Percentiles rank a stretch among this genome's conserved stretches.
These are phyloP conservation scores for Infundibulicybe gibba DNA, from an alignment of 768 basidiomycete species.

Conservation along the genomic window DNA sequence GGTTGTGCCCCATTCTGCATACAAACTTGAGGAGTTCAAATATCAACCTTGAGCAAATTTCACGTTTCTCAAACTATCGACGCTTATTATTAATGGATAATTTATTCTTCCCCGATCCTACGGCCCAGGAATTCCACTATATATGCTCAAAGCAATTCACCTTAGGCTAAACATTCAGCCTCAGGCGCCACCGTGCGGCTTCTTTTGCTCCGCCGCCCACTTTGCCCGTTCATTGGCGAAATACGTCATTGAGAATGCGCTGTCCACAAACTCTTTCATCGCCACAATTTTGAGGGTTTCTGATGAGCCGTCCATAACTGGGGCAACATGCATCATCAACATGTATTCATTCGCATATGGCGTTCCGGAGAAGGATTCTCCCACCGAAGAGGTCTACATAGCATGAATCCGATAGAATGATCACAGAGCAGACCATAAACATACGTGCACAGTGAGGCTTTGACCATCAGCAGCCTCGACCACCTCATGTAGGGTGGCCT, in stretches of 20 bases:
- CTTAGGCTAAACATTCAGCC: too few relatives aligned
- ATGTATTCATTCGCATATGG: slow-evolving; percentile 20
- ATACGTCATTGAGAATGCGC: slow-evolving; percentile 16
- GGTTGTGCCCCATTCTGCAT: too few relatives aligned
- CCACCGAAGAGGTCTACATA: slow-evolving; percentile 23
- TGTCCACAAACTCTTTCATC: slow-evolving; percentile 30
- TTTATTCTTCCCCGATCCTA: too few relatives aligned
- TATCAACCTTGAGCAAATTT: too few relatives aligned
- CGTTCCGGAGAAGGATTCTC: slow-evolving; percentile 19
- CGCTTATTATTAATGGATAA: too few relatives aligned
- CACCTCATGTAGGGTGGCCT: slow-evolving; percentile 26
- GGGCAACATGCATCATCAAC: slow-evolving; percentile 19
- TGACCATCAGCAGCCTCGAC: slow-evolving; percentile 26
- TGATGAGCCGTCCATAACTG: slow-evolving; percentile 7
- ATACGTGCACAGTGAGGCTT: slow-evolving; percentile 28
- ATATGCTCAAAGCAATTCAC: too few relatives aligned
- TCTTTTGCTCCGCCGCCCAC: too few relatives aligned
- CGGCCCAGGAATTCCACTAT: too few relatives aligned
- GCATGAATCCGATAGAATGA: neutral
- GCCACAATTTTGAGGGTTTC: slow-evolving; percentile 19
- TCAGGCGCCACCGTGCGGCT: too few relatives aligned
- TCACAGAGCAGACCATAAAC: slow-evolving; percentile 6
- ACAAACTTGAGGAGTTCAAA: too few relatives aligned
- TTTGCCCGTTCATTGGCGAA: slow-evolving; percentile 25
- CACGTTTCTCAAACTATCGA: too few relatives aligned